Evolutionary conservation across 2,329 filamentous ascomycete species (phyloP), one percentile per base, ranked within the genome.

Genomic region (Fusarium chaquense): DNA sequence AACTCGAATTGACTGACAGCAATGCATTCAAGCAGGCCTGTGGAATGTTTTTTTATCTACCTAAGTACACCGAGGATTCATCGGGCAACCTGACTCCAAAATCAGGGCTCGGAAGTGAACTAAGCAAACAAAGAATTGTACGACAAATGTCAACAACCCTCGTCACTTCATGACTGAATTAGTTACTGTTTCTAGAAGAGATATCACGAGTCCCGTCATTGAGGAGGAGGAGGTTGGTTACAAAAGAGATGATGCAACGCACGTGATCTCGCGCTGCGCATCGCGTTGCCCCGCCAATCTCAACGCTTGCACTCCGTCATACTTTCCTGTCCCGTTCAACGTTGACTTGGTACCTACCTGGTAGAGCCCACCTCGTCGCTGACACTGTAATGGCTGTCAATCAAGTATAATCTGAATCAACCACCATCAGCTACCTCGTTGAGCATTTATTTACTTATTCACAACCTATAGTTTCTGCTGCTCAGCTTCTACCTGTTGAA

Each of bases 221-320:
- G 16, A 35, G 4, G 22, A 36, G 4, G 22, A 36, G 47, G 47
- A 40, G n/a, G 33, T 3, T 52, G 35, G 24, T 11, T 16, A 3
- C 15, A 18, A 15, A 28, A 38, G 28, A 20, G 11, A 58, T 47
- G 50, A 61, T 50, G 28, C 38, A 47, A 38, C 45, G 78, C 85
- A 87, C 84, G 83, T 87, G 85, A 80, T 64, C 65, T 76, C 84
- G 84, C 76, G 81, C 76, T 72, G 69, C 46, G 80, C 79, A 84
- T 83, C 83, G 81, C 46, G 85, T 87, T 87, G 85, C 84, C 85
- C 83, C 81, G 85, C 82, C 85, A 87, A 82, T 80, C 45, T 62
- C 68, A 67, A 61, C 58, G 46, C 58, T 58, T 55, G 40, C 33
- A 66, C 70, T 58, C 58, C 73, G 71, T 75, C 72, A 75, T 74